Base-by-base conservation (phyloP, 257 asterid species). In the Prunella vulgaris region DNA sequence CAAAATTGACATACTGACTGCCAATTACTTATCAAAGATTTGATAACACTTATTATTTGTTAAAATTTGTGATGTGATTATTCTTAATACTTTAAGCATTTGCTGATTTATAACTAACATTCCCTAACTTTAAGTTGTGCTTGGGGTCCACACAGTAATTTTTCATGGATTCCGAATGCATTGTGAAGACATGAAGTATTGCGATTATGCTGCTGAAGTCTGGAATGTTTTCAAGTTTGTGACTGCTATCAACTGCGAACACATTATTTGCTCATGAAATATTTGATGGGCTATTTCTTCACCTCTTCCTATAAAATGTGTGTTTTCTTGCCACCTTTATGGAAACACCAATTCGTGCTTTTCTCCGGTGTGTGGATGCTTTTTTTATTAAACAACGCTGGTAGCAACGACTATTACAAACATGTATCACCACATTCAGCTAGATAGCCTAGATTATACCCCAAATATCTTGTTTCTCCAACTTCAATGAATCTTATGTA, bases 341-440 rank as follows among this genome's bases (percentile, higher is more conserved):
- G 0, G 20, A 44, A 14, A 8, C 52, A 9, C 46, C n/a, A 38
- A 38, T 7, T 38, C 10, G 46, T 38, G 46, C n/a, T 0, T 38
- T 4, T 38, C n/a, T 38, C 46, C n/a, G 4, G 14, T 38, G 46
- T 38, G 42, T 32, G 62, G 38, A 46, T 74, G 9, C 20, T 22
- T 9, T 30, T 37, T 57, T 33, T 5, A 32, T 57, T 25, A 25
- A 56, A 18, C 73, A 65, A 60, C 48, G 30, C 21, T 49, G 28
- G 10, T 51, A 51, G 32, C 38, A 25, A 48, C 66, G 25, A 9
- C 25, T 25, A 44, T 13, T 60, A 53, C 24, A 25, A 42, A 40
- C 60, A 68, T 42, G 58, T 60, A 67, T 67, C 68, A 52, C 67
- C 37, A 64, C 18, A 59, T 64, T 15, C 24, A 46, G 63, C 62